Percentiles rank a stretch among this genome's conserved stretches.
Evolutionary conservation across 2,329 filamentous ascomycete genomes (phyloP).

Genomic region (Alternaria burnsii): DNA sequence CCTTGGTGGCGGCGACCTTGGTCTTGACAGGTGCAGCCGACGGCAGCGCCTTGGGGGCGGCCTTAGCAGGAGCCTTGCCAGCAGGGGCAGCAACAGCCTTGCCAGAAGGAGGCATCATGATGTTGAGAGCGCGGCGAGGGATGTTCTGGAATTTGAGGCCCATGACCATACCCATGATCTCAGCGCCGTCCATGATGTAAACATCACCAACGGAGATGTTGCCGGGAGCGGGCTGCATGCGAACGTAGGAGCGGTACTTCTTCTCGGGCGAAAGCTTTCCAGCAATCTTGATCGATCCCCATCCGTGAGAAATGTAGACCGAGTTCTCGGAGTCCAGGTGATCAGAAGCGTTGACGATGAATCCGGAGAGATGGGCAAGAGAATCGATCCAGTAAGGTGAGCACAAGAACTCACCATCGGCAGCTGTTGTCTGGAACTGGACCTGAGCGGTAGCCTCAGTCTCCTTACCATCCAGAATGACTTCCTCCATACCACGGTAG

Average conservation of each 20-base stretch:
- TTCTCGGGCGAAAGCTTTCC: constrained; percentile 61
- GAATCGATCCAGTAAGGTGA: constrained; percentile 69
- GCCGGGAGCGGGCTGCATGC: constrained; percentile 65
- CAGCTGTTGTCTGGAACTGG: constrained; percentile 63
- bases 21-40: constrained; percentile 44
- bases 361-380: constrained; percentile 65
- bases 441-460: constrained; percentile 65
- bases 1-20: constrained; percentile 41
- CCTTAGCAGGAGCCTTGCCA: constrained; percentile 46
- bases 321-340: constrained; percentile 66
- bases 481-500: constrained; percentile 67
- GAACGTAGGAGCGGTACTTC: constrained; percentile 68
- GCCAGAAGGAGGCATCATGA: constrained; percentile 70
- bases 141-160: constrained; percentile 74
- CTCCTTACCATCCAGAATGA: constrained; percentile 64
- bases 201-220: constrained; percentile 68
- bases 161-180: constrained; percentile 66
- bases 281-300: constrained; percentile 66
- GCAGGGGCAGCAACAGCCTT: constrained; percentile 48
- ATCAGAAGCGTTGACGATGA: constrained; percentile 68
- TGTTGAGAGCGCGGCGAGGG: constrained; percentile 71
- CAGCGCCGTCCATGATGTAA: constrained; percentile 67
- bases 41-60: constrained; percentile 49
- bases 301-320: constrained; percentile 70
- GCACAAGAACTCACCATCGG: constrained; percentile 65